Evolutionary conservation across 2,329 filamentous ascomycete genomes (phyloP).

Genomic region (Talaromyces sp.): DNA sequence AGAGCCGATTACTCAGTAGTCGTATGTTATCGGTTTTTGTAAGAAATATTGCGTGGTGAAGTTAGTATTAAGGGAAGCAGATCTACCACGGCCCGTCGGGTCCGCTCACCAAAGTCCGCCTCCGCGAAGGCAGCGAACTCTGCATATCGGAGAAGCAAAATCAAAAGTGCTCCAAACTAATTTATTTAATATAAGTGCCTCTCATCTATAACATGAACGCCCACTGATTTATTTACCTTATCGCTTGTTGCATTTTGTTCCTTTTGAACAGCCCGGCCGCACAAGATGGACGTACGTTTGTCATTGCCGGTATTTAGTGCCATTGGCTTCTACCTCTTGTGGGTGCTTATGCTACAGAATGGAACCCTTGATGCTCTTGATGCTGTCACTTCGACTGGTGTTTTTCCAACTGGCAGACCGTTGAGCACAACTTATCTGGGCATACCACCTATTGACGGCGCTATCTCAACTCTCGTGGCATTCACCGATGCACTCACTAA

Average conservation of each 20-base stretch:
- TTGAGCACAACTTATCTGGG: neutral
- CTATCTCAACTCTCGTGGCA: neutral
- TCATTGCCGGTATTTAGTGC: neutral
- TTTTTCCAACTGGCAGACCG: neutral
- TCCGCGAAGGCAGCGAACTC: neutral
- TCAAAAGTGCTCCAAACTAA: neutral
- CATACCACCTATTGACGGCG: neutral
- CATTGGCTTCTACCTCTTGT: neutral
- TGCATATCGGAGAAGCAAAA: neutral
- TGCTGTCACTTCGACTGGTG: neutral
- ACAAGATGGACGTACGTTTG: neutral
- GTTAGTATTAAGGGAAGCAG: neutral
- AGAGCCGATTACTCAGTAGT: neutral
- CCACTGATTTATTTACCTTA: neutral
- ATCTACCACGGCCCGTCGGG: neutral
- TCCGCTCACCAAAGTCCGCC: neutral
- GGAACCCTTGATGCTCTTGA: constrained; percentile 1
- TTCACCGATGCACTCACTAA: neutral
- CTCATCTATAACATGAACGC: neutral
- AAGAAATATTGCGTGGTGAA: neutral
- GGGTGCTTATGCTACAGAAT: neutral
- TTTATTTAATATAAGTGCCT: neutral
- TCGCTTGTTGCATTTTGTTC: neutral
- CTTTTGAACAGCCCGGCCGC: neutral
- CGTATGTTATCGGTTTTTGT: neutral